Evolutionary conservation across 139 green algal genomes (phyloP), one percentile per base, ranked within the genome.

Genomic region (Chlamydomonas incerta): DNA sequence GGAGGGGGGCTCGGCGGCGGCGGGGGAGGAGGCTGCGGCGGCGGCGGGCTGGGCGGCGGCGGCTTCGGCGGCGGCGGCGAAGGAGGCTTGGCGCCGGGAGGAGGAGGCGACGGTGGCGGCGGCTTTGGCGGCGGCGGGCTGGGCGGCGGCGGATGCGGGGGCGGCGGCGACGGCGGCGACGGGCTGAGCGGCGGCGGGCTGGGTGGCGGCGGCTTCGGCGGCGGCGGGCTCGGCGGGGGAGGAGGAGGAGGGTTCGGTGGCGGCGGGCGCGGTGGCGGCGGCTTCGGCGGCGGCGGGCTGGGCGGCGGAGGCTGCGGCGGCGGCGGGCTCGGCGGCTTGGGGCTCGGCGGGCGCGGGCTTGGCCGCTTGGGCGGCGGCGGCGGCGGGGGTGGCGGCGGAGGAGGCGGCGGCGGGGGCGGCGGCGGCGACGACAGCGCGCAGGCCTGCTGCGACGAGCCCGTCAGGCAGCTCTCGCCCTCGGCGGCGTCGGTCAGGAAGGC

Each of bases 251-350:
- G 71, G 71, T 37, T 60, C 3, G 71, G 71, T 1, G 71, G 69
- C 69, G 69, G 69, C 69, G 69, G 69, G 9, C 69, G 50, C 13
- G 69, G 69, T 18, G 69, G 69, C 69, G 69, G 69, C 34, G 69
- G 69, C 35, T 21, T 28, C 23, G 69, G 69, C 21, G 72, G 72
- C 29, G 72, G 72, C 47, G 72, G 72, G 24, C 17, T n/a, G 3
- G 71, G 71, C 41, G 71, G 71, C 37, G 21, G 28, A 1, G 71
- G 71, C 46, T 6, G 6, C 28, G 71, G 71, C 29, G 72, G 72
- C 47, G 72, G 72, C 26, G 72, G 72, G 9, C 28, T 9, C 0
- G 72, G 72, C 1, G 72, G 72, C 72, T n/a, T n/a, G 14, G 72
- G 72, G 24, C 17, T 31, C 0, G 72, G 72, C 13, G 72, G 47